These are phyloP conservation scores for Alternaria consortialis DNA, from an alignment of 2,329 filamentous ascomycete species.

Conservation along the genomic window DNA sequence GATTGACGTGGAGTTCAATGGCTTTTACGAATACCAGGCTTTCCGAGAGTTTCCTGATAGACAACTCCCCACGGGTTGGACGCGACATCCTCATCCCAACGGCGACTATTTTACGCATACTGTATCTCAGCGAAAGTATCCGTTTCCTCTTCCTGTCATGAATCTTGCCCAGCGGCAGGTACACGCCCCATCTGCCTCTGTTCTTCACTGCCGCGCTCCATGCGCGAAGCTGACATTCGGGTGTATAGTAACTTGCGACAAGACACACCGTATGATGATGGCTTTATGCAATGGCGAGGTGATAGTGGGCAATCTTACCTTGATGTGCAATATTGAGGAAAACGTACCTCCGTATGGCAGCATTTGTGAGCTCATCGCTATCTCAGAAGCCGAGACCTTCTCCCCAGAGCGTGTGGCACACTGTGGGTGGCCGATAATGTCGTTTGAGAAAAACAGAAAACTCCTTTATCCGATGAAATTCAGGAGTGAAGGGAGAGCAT, in stretches of 20 bases:
- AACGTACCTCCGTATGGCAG: background rate
- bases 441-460: background rate
- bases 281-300: background rate
- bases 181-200: background rate
- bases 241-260: background rate
- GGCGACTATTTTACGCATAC: background rate
- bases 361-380: background rate
- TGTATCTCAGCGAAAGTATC: background rate
- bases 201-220: background rate
- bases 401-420: background rate
- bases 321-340: background rate
- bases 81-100: background rate
- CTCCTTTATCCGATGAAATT: background rate
- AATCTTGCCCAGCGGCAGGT: background rate
- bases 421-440: background rate
- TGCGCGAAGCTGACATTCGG: background rate
- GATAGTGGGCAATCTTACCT: background rate
- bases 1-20: background rate
- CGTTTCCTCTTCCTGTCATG: background rate
- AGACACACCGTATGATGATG: background rate
- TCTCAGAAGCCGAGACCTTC: background rate
- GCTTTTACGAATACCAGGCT: background rate
- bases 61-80: background rate
- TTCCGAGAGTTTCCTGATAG: background rate
- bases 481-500: background rate